These are phyloP conservation scores for Furcasterigmium sp. DNA, from an alignment of 2,329 filamentous ascomycete genomes.

Conservation along the genomic window DNA sequence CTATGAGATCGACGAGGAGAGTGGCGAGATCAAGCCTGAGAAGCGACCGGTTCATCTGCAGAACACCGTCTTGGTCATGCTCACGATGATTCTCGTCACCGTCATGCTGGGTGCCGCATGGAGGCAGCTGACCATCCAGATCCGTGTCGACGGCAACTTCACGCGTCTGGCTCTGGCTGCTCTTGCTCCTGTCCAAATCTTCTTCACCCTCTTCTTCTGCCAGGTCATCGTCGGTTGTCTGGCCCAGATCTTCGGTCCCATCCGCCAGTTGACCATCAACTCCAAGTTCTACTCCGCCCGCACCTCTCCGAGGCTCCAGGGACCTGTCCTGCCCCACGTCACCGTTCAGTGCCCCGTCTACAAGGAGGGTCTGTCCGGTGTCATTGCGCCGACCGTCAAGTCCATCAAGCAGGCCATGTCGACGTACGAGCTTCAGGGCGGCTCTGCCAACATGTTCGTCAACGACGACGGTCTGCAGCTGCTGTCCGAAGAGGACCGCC, in stretches of 20 bases:
- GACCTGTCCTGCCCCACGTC: slow-evolving; percentile 58
- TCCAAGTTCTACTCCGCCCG: slow-evolving; percentile 77
- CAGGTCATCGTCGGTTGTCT: slow-evolving; percentile 74
- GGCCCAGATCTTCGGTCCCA: slow-evolving; percentile 70
- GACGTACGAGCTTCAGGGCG: slow-evolving; percentile 71
- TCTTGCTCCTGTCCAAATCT: slow-evolving; percentile 66
- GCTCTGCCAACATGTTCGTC: slow-evolving; percentile 73
- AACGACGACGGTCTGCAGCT: slow-evolving; percentile 73
- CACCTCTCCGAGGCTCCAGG: slow-evolving; percentile 58
- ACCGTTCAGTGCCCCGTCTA: slow-evolving; percentile 87
- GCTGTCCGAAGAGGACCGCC: slow-evolving; percentile 55
- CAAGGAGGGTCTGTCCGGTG: slow-evolving; percentile 71
- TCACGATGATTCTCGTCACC: slow-evolving; percentile 62
- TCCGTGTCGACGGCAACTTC: slow-evolving; percentile 58
- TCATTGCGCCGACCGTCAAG: slow-evolving; percentile 72
- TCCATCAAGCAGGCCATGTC: slow-evolving; percentile 75
- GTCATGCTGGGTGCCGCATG: slow-evolving; percentile 65
- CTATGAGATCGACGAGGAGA: slow-evolving; percentile 65
- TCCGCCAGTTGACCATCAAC: slow-evolving; percentile 68
- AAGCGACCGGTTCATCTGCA: slow-evolving; percentile 62
- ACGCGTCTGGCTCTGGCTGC: slow-evolving; percentile 59
- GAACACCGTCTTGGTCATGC: slow-evolving; percentile 62
- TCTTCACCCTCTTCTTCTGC: slow-evolving; percentile 78
- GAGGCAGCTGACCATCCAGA: slow-evolving; percentile 63
- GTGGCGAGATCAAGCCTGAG: slow-evolving; percentile 59